Base-by-base conservation (phyloP, 1,284 basidiomycete genomes). In the Austroboletus novae-zelandiae region DNA sequence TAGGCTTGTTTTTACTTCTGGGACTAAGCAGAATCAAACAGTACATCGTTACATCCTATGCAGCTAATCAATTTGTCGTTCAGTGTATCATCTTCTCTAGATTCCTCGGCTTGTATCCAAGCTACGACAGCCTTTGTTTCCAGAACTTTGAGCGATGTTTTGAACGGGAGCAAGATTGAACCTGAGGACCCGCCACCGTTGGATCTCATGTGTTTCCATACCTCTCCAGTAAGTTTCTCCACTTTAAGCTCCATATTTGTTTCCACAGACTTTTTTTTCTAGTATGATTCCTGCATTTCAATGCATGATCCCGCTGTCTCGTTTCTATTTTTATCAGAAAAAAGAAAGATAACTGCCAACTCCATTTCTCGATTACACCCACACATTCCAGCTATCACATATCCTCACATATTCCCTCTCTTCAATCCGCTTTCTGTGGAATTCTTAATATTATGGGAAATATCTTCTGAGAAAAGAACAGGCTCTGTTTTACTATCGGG, bases 391-490 rank as follows among this genome's bases (percentile, higher is more conserved):
- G 39, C 68, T 4, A 49, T 67, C 1, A 73, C 76, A 1, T 74
- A 84, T 54, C 72, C 76, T 1, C 66, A 67, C 32, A 78, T 94
- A 41, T 94, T 96, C 64, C 90, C 94, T 2, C 74, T 94, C 5
- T 84, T 91, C 66, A 80, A 88, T 57, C 87, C 91, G 0, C 67
- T 76, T 25, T 74, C 85, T 11, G 68, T 94, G 34, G 88, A 94
- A 63, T 57, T 94, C 41, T 57, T 89, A 42, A 56, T 95, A 34
- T 84, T 81, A 61, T 95, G 91, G 89, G 75, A 79, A 49, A 75
- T 88, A 27, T 77, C 82, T 2, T 70, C 74, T 15, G 74, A 79
- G 52, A 61, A 73, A 23, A 80, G 84, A 11, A 72, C 70, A 9
- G 93, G 93, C 0, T 77, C 84, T 62, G 64, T 83, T 17, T 70